These are phyloP conservation scores for Podila verticillata DNA, from an alignment of 192 early-diverging fungal genomes.

Conservation along the genomic window DNA sequence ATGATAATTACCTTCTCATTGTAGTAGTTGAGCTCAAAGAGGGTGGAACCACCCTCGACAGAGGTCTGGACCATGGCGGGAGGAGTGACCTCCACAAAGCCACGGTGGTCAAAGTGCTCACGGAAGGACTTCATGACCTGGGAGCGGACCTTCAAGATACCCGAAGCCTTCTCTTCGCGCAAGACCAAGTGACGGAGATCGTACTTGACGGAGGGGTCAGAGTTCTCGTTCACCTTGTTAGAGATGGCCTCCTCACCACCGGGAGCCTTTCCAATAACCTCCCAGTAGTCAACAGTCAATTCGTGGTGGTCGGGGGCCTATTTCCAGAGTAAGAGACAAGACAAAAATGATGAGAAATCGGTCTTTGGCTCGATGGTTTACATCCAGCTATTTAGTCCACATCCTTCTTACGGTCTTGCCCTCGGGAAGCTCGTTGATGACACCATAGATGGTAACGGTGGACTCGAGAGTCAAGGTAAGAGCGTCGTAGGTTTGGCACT, in stretches of 20 bases:
- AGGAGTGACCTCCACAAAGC: slow-evolving; percentile 93
- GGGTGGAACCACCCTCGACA: slow-evolving; percentile 96
- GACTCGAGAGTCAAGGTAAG: slow-evolving; percentile 93
- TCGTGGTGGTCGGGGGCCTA: slow-evolving; percentile 97
- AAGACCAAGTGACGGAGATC: slow-evolving; percentile 98
- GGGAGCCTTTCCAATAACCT: slow-evolving; percentile 92
- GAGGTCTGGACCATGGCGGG: slow-evolving; percentile 99
- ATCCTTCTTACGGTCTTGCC: slow-evolving; percentile 81
- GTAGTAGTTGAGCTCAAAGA: slow-evolving; percentile 97
- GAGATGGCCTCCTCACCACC: slow-evolving; percentile 92
- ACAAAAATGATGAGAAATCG: neutral
- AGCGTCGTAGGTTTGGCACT: slow-evolving; percentile 96
- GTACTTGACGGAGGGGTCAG: slow-evolving; percentile 86
- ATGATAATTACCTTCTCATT: slow-evolving; percentile 75
- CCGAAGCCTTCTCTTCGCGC: slow-evolving; percentile 90
- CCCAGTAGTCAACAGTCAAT: slow-evolving; percentile 95
- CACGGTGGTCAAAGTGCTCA: slow-evolving; percentile 85
- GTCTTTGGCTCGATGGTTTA: no score
- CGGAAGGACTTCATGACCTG: slow-evolving; percentile 94
- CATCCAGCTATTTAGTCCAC: neutral
- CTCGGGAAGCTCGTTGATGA: slow-evolving; percentile 86
- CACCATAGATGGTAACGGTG: slow-evolving; percentile 89
- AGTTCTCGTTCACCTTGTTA: slow-evolving; percentile 90
- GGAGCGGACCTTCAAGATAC: slow-evolving; percentile 87
- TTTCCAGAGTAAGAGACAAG: slow-evolving; percentile 2